A percentile compares a stretch with the other conserved stretches of the same genome.
These are phyloP conservation scores for Pythium angustatum DNA, from an alignment of 352 stramenopile genomes.

Conservation along the genomic window DNA sequence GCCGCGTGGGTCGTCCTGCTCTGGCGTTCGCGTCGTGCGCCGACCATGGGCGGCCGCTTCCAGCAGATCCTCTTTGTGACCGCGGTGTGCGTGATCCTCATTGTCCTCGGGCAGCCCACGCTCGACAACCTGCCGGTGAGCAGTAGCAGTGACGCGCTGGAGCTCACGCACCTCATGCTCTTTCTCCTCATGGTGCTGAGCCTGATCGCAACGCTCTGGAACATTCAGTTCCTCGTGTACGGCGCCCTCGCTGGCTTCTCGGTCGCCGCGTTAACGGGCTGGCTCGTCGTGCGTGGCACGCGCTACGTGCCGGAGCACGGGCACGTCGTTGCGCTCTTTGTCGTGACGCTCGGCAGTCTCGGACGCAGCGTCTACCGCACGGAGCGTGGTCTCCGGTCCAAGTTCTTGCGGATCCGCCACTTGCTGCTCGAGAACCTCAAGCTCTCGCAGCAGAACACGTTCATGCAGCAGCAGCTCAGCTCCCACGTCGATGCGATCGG, in stretches of 20 bases:
- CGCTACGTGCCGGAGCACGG: slow-evolving; percentile 44
- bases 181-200: slow-evolving; percentile 55
- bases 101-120: slow-evolving; percentile 41
- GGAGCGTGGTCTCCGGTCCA: slow-evolving; percentile 41
- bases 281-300: slow-evolving; percentile 28
- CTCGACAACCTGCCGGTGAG: slow-evolving; percentile 6
- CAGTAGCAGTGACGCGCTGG: slow-evolving; percentile 13
- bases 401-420: slow-evolving; percentile 58
- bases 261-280: slow-evolving; percentile 31
- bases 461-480: slow-evolving; percentile 70
- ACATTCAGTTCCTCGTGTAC: slow-evolving; percentile 56
- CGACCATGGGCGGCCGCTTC: slow-evolving; percentile 35
- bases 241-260: slow-evolving; percentile 32
- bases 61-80: slow-evolving; percentile 38
- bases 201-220: slow-evolving; percentile 53
- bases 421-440: slow-evolving; percentile 69
- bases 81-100: slow-evolving; percentile 35
- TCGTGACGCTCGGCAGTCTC: slow-evolving; percentile 39
- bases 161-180: slow-evolving; percentile 52
- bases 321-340: slow-evolving; percentile 53
- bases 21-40: slow-evolving; percentile 23
- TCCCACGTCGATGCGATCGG: slow-evolving; percentile 60
- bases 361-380: slow-evolving; percentile 42
- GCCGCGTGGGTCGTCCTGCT: slow-evolving; percentile 25
- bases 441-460: slow-evolving; percentile 54